phyloP scores from a whole-genome alignment of 768 basidiomycete genomes.

The Leucosporidium scottii region DNA sequence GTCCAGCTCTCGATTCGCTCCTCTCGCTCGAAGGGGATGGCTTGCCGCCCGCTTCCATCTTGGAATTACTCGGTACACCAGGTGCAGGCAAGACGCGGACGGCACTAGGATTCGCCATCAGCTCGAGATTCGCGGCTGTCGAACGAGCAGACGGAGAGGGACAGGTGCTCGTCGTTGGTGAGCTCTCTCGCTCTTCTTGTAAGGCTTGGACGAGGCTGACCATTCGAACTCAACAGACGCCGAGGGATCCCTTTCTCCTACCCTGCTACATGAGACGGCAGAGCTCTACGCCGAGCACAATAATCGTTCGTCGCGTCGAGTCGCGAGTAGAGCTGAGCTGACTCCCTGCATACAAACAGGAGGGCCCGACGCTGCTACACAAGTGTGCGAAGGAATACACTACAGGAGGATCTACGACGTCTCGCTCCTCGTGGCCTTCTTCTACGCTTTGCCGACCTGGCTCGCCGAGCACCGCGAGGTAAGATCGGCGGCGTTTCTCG shows the following conservation, averaged over 20 bases:
- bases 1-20: not conserved
- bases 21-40: not conserved
- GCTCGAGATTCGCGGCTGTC: not conserved
- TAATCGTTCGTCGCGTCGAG: not conserved
- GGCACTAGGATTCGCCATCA: not conserved
- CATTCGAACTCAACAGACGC: not conserved
- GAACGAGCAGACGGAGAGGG: not conserved
- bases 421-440: conserved; percentile 19
- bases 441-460: conserved; percentile 10
- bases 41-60: not conserved
- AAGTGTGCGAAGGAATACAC: conserved; percentile 3
- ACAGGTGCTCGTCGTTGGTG: conserved; percentile 6
- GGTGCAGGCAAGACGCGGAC: conserved; percentile 8
- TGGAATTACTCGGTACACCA: not conserved
- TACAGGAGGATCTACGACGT: conserved; percentile 22
- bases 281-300: not conserved
- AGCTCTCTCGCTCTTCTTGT: not conserved
- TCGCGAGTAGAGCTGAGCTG: not conserved
- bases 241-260: not conserved
- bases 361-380: not conserved
- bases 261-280: not conserved
- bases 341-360: not conserved
- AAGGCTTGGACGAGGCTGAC: not conserved
- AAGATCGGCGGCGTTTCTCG: not conserved
- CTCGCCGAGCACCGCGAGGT: conserved; percentile 10